These are phyloP conservation scores for Colletotrichum sp. DNA, from an alignment of 2,329 filamentous ascomycete species.

Conservation along the genomic window DNA sequence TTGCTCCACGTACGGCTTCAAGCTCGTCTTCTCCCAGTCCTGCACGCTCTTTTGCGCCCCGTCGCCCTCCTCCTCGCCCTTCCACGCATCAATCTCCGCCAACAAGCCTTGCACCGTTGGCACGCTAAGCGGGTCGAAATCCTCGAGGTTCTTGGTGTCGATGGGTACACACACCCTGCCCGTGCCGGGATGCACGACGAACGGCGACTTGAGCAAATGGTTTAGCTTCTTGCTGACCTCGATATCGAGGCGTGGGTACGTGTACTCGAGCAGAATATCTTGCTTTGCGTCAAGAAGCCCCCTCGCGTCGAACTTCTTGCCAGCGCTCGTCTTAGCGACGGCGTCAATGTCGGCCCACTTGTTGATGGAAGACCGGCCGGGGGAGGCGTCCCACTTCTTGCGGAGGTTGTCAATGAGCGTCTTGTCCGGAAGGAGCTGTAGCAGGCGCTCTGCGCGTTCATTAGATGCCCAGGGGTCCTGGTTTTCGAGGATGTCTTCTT, in stretches of 20 bases:
- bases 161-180: constrained; percentile 96
- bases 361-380: constrained; percentile 73
- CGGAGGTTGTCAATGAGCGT: constrained; percentile 77
- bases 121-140: constrained; percentile 87
- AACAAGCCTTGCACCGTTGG: constrained; percentile 86
- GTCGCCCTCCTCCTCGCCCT: constrained; percentile 46
- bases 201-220: constrained; percentile 96
- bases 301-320: constrained; percentile 72
- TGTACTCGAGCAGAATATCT: constrained; percentile 96
- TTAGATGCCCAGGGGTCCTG: constrained; percentile 84
- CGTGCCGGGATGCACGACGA: constrained; percentile 94
- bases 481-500: constrained; percentile 76
- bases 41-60: constrained; percentile 50
- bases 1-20: constrained; percentile 90
- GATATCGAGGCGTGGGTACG: constrained; percentile 94
- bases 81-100: constrained; percentile 85
- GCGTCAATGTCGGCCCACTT: constrained; percentile 97
- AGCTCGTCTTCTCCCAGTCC: constrained; percentile 96
- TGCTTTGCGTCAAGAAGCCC: constrained; percentile 89
- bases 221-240: constrained; percentile 98
- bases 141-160: constrained; percentile 72
- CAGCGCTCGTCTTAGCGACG: constrained; percentile 76
- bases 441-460: constrained; percentile 76
- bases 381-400: constrained; percentile 89
- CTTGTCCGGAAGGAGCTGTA: constrained; percentile 84